These are phyloP conservation scores for Talaromyces sp. DNA, from an alignment of 2,329 filamentous ascomycete species.

Conservation along the genomic window DNA sequence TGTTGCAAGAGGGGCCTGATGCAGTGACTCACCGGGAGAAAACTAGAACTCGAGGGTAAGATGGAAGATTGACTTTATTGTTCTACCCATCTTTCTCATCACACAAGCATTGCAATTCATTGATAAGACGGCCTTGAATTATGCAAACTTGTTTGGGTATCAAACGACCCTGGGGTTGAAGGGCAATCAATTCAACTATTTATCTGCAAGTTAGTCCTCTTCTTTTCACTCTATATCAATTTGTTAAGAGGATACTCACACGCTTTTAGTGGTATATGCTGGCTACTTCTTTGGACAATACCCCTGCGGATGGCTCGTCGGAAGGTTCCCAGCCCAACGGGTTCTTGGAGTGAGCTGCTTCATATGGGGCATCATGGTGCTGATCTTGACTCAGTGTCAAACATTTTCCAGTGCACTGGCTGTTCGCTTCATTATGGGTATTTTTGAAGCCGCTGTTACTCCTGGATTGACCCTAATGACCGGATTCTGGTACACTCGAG, in stretches of 20 bases:
- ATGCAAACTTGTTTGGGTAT: slow-evolving; percentile 16
- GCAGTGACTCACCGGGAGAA: neutral
- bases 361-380: slow-evolving; percentile 13
- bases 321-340: slow-evolving; percentile 16
- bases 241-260: neutral
- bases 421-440: slow-evolving; percentile 13
- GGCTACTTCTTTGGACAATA: slow-evolving; percentile 19
- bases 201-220: slow-evolving; percentile 10
- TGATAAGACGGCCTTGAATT: slow-evolving; percentile 15
- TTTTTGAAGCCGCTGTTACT: slow-evolving; percentile 14
- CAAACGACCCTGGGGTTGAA: slow-evolving; percentile 10
- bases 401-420: slow-evolving; percentile 12
- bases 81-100: slow-evolving; percentile 14
- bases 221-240: neutral
- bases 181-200: slow-evolving; percentile 9
- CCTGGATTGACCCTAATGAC: slow-evolving; percentile 15
- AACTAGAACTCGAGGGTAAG: slow-evolving; percentile 1
- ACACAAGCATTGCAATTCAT: slow-evolving; percentile 17
- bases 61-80: slow-evolving; percentile 13
- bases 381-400: slow-evolving; percentile 18
- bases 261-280: slow-evolving; percentile 12
- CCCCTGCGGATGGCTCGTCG: slow-evolving; percentile 15
- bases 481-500: slow-evolving; percentile 17
- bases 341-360: slow-evolving; percentile 12
- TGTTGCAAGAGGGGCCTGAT: neutral